Evolutionary conservation across 1,139 yeast species (phyloP), one percentile per base, ranked within the genome.

Genomic region (Taphrina confusa): DNA sequence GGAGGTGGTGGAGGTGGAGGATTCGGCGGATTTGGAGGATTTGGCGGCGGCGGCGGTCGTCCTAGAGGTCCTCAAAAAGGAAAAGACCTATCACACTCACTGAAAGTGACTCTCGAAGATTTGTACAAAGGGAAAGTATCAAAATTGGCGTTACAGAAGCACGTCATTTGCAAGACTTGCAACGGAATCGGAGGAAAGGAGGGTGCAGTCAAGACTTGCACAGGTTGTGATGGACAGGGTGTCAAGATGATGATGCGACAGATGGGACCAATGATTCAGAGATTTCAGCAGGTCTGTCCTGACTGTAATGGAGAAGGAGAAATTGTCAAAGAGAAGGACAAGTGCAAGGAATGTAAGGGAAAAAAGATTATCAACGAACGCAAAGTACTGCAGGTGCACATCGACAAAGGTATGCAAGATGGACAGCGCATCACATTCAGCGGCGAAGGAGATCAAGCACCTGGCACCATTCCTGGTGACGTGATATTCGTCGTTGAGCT

Each of bases 191-290:
- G 99, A 74, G 98, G 98, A 76, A 89, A 89, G 73, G 89, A 84
- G 68, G 95, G 95, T 64, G 80, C 89, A 64, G 95, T 91, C 68
- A 87, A 86, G 79, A 83, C 84, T 70, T 92, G 99, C 84, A 68
- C 84, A 61, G 75, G 83, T 51, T 92, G 99, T 84, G 76, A 78
- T 68, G 99, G 99, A 76, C 81, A 82, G 70, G 99, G 99, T 82
- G 78, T 86, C 75, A 88, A 84, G 75, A 86, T 92, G 68, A 86
- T 91, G 68, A 89, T 97, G 62, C 87, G 96, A 79, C 97, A 92
- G 76, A 91, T 92, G 97, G 99, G 99, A 68, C 97, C 96, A 66
- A 90, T 92, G 94, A 86, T 92, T 71, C 99, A 92, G 79, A 85
- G 97, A 80, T 56, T 62, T 47, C 98, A 92, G 78, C 85, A 95